Evolutionary conservation across 2,329 filamentous ascomycete species (phyloP), one percentile per base, ranked within the genome.

Genomic region (Zasmidium cellare): DNA sequence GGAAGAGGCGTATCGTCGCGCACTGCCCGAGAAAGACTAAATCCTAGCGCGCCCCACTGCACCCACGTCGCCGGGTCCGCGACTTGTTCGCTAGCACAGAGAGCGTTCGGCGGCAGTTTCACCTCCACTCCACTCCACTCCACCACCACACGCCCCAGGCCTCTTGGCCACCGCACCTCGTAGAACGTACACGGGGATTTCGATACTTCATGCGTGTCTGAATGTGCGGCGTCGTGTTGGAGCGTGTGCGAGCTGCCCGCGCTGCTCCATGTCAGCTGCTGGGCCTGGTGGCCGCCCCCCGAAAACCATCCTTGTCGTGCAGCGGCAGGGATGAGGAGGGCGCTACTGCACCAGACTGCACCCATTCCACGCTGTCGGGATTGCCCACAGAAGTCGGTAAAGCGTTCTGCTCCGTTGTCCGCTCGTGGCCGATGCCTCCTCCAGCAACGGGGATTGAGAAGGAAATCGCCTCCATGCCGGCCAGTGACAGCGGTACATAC

Each of bases 31-130:
- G 44, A 47, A 45, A 22, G 19, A 24, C 44, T 20, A 53, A 16
- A 7, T 25, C 11, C 20, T n/a, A 18, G 14, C 23, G 22, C n/a
- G 46, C 23, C 35, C 31, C 35, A 25, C 35, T 25, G 22, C 45
- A 28, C 11, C 25, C 25, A 28, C 25, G 25, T 6, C 25, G 11
- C 11, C 25, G 25, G 25, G 25, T 28, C 25, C 25, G 5, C 25
- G 25, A 5, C 25, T 28, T 28, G 25, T 28, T 28, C 25, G 25
- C 25, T 28, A 11, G 25, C 25, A 28, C n/a, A n/a, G n/a, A n/a
- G 35, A n/a, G 41, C 46, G 51, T 53, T 24, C 20, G 51, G 46
- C 51, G 51, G 51, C 51, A 53, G 51, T 53, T 20, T 53, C 24
- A 53, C 38, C 41, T 53, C 51, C 51, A 53, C 51, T n/a, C n/a